Percentiles rank a stretch among this genome's conserved stretches.
Evolutionary conservation across 345 rosid genomes (phyloP).

Genomic region (Brassica cretica): DNA sequence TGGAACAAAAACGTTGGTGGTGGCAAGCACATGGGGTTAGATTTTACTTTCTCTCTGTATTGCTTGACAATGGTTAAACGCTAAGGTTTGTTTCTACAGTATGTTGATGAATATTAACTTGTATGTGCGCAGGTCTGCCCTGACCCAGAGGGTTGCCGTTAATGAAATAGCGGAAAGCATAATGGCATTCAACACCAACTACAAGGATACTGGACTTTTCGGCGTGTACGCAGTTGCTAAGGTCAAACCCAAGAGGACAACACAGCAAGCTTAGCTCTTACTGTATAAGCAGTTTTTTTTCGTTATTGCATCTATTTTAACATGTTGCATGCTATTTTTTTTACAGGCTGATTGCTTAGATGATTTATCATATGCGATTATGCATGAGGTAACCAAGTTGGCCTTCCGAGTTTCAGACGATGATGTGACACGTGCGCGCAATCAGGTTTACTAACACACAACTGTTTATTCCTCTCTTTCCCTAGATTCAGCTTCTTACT

Average conservation of each 20-base stretch:
- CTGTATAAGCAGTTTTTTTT: neutral
- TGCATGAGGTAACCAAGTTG: slow-evolving; percentile 78
- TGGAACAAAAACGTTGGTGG: slow-evolving; percentile 87
- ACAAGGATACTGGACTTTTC: slow-evolving; percentile 95
- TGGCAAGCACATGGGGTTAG: slow-evolving; percentile 99
- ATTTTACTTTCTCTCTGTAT: slow-evolving; percentile 7
- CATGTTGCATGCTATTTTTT: neutral
- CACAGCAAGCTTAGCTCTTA: too few species aligned
- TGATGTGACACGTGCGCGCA: slow-evolving; percentile 94
- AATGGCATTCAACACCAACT: slow-evolving; percentile 99
- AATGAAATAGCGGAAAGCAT: slow-evolving; percentile 94
- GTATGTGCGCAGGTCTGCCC: slow-evolving; percentile 64
- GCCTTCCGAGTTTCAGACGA: slow-evolving; percentile 89
- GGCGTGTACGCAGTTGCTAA: slow-evolving; percentile 97
- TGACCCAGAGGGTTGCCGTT: slow-evolving; percentile 80
- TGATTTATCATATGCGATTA: slow-evolving; percentile 93
- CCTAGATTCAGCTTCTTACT: neutral
- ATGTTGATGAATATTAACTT: slow-evolving; percentile 31
- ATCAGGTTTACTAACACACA: slow-evolving; percentile 63
- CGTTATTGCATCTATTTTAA: neutral
- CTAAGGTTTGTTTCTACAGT: neutral
- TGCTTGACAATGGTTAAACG: neutral
- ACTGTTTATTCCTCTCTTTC: neutral
- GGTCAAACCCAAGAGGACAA: slow-evolving; percentile 44
- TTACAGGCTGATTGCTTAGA: slow-evolving; percentile 58